Evolutionary conservation across 345 rosid species (phyloP).

Genomic region (Pelargonium nanum): DNA sequence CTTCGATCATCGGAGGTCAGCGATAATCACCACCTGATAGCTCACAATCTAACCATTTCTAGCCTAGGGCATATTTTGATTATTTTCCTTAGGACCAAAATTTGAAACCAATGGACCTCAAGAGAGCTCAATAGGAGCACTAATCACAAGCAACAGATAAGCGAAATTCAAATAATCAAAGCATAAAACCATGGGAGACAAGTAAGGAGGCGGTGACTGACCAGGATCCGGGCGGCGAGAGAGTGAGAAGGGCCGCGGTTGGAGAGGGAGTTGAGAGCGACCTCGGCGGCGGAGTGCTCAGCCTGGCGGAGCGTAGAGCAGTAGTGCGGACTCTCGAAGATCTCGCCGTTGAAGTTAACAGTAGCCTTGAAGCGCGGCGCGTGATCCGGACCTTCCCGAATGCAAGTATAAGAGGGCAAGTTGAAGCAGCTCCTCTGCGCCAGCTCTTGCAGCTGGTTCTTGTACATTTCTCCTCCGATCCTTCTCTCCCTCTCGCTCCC

Average conservation of each 20-base stretch:
- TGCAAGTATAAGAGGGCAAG: slow-evolving; percentile 83
- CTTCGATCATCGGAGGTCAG: no score
- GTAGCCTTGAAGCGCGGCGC: slow-evolving; percentile 96
- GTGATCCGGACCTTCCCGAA: slow-evolving; percentile 99
- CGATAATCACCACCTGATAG: no score
- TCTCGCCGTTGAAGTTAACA: slow-evolving; percentile 97
- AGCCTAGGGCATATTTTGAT: no score
- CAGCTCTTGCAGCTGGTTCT: slow-evolving; percentile 99
- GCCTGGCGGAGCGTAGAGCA: slow-evolving; percentile 99
- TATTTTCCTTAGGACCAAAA: no score
- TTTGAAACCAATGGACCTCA: no score
- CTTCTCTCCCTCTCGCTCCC: no score
- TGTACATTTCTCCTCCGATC: slow-evolving; percentile 54
- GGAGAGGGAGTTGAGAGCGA: slow-evolving; percentile 85
- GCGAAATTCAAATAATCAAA: background rate
- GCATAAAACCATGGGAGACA: background rate
- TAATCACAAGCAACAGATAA: background rate
- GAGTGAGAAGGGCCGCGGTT: slow-evolving; percentile 90
- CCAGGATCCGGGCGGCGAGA: slow-evolving; percentile 95
- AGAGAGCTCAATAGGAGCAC: no score
- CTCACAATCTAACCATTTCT: no score
- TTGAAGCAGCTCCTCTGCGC: slow-evolving; percentile 99
- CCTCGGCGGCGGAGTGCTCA: slow-evolving; percentile 99
- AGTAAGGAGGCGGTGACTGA: slow-evolving; percentile 16
- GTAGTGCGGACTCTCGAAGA: slow-evolving; percentile 85